Percentiles rank a stretch among this genome's conserved stretches.
phyloP scores from a whole-genome alignment of 257 asterid species.

The Solanum rostratum region DNA sequence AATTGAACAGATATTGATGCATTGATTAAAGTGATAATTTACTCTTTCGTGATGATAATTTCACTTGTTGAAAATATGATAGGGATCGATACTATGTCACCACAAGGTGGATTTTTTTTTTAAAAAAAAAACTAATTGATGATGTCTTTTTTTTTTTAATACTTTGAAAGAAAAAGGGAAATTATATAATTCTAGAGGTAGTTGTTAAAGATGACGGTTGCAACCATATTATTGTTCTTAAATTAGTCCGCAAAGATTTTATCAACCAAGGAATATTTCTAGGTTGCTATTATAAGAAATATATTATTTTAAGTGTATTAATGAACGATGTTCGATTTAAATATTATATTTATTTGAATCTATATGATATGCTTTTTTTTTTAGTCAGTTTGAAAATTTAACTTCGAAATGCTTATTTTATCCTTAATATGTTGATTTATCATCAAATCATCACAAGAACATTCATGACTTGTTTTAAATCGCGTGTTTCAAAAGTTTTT shows the following conservation, averaged over 20 bases:
- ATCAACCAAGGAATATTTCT: background rate
- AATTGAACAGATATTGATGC: no score
- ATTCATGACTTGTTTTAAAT: no score
- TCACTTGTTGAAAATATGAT: background rate
- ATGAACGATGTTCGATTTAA: background rate
- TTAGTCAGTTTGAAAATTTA: no score
- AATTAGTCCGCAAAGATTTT: background rate
- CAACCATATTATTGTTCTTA: background rate
- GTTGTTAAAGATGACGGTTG: background rate
- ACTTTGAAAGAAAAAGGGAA: background rate
- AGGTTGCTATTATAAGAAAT: background rate
- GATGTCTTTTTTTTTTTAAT: background rate
- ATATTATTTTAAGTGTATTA: background rate
- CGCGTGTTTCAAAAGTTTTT: no score
- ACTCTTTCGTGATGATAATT: no score
- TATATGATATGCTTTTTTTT: no score
- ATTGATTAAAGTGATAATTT: no score
- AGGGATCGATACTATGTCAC: background rate
- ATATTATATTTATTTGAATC: background rate
- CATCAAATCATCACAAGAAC: no score
- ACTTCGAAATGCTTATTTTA: no score
- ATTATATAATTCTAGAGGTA: background rate
- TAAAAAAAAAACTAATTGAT: background rate
- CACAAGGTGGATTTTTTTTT: background rate
- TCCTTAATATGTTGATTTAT: no score